phyloP scores from a whole-genome alignment of 2,329 filamentous ascomycete genomes.

The Myriangium duriaei region DNA sequence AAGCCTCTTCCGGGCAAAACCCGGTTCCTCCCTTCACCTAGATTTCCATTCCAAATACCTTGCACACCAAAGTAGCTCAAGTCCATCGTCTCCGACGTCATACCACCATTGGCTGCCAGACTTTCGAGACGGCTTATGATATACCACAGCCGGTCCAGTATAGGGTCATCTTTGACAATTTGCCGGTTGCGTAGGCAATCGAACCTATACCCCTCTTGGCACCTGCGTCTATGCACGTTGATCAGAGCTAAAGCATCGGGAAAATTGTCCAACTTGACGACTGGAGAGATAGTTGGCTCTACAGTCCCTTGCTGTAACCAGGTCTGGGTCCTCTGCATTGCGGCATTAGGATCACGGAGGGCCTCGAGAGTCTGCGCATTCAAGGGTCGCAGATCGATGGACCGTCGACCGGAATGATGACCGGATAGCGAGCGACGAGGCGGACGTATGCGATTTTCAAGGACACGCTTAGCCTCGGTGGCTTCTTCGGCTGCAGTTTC shows the following conservation, averaged over 20 bases:
- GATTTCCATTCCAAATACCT: conserved; percentile 52
- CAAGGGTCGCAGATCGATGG: conserved; percentile 4
- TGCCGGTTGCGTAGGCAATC: conserved; percentile 52
- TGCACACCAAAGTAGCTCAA: conserved; percentile 64
- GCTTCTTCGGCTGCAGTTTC: conserved; percentile 9
- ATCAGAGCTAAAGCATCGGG: conserved; percentile 11
- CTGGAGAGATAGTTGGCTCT: background rate
- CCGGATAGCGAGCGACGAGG: conserved; percentile 3
- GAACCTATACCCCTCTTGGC: conserved; percentile 43
- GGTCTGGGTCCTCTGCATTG: conserved; percentile 4
- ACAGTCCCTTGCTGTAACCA: conserved; percentile 6
- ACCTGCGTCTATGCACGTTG: conserved; percentile 37
- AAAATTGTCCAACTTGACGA: conserved; percentile 8
- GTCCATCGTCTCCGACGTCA: conserved; percentile 57
- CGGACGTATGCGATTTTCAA: conserved; percentile 6
- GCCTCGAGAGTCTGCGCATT: conserved; percentile 7
- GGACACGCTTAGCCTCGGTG: conserved; percentile 7
- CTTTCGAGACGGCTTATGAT: conserved; percentile 57
- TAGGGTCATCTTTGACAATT: conserved; percentile 58
- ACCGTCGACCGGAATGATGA: conserved; percentile 1
- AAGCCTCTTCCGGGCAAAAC: conserved; percentile 13
- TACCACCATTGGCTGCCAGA: conserved; percentile 53
- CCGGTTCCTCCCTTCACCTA: conserved; percentile 34
- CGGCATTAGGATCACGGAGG: conserved; percentile 3
- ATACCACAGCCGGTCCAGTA: conserved; percentile 68